These are phyloP conservation scores for Microdochium nivale DNA, from an alignment of 2,329 filamentous ascomycete species.

Conservation along the genomic window DNA sequence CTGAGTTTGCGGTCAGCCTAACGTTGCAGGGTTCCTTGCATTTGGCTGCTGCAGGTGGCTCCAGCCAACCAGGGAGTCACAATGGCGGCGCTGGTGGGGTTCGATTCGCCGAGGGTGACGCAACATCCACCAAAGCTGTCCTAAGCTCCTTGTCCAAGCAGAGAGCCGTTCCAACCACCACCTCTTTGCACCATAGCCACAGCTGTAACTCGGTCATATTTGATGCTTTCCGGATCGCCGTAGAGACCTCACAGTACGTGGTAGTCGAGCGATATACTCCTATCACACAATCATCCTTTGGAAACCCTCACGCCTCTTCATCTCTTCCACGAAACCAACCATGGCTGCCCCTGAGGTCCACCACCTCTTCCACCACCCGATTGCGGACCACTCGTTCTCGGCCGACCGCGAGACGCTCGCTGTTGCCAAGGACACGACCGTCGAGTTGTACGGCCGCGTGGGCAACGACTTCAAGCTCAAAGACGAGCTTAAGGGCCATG, in stretches of 20 bases:
- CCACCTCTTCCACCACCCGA: constrained; percentile 93
- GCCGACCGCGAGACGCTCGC: constrained; percentile 82
- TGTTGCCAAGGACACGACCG: constrained; percentile 79
- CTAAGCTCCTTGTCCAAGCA: not conserved
- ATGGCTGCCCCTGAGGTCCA: constrained; percentile 90
- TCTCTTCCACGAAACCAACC: constrained; percentile 15
- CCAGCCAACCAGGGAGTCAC: too few species aligned
- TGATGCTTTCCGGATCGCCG: not conserved
- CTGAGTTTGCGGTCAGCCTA: not conserved
- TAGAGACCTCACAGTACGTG: constrained; percentile 27
- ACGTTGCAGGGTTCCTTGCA: not conserved
- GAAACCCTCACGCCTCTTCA: constrained; percentile 2
- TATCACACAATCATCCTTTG: constrained; percentile 43
- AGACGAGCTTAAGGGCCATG: constrained; percentile 91
- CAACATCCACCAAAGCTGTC: not conserved
- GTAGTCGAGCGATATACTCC: constrained; percentile 98
- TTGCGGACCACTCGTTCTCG: constrained; percentile 97
- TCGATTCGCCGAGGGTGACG: not conserved
- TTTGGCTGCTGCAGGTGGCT: not conserved
- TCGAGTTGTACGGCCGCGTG: constrained; percentile 75
- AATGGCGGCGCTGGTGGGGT: not conserved
- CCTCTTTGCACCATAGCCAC: not conserved
- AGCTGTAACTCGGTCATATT: not conserved
- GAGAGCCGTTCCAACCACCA: not conserved
- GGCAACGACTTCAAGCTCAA: constrained; percentile 73